Conservation (phyloP, 2,329 filamentous ascomycete species). For the Microdochium trichocladiopsis region DNA sequence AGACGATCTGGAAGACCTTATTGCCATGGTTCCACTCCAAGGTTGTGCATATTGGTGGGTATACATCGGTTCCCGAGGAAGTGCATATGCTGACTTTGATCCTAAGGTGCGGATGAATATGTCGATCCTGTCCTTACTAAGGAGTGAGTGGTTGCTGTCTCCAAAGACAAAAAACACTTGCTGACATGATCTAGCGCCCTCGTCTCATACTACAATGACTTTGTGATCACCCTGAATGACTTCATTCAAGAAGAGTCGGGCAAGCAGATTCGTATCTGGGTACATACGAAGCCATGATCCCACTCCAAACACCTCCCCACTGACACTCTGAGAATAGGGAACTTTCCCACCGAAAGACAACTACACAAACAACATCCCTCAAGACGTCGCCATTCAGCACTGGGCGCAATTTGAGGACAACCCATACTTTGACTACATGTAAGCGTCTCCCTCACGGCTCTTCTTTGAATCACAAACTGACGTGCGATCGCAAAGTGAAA, state of each 20-base stretch:
- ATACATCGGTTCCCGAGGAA: constrained; percentile 28
- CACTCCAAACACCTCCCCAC: too few relatives aligned
- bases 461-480: too few relatives aligned
- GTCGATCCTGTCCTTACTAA: too few relatives aligned
- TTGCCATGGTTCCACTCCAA: constrained; percentile 49
- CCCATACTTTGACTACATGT: constrained; percentile 31
- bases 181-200: too few relatives aligned
- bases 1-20: constrained; percentile 45
- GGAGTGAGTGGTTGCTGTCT: too few relatives aligned
- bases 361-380: constrained; percentile 27
- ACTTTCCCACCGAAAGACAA: constrained; percentile 38
- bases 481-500: constrained; percentile 8
- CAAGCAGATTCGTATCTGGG: constrained; percentile 43
- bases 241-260: constrained; percentile 31
- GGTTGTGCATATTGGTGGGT: constrained; percentile 49
- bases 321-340: constrained; percentile 22
- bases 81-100: too few relatives aligned
- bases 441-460: too few relatives aligned
- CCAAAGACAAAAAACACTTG: too few relatives aligned
- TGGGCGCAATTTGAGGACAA: constrained; percentile 49
- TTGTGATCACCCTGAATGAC: constrained; percentile 42
- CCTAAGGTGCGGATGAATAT: too few relatives aligned
- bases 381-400: constrained; percentile 43
- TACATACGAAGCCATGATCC: too few relatives aligned
- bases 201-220: constrained; percentile 34